Evolutionary conservation across 2,329 filamentous ascomycete genomes (phyloP).

Genomic region (Phyllosticta citriasiana): DNA sequence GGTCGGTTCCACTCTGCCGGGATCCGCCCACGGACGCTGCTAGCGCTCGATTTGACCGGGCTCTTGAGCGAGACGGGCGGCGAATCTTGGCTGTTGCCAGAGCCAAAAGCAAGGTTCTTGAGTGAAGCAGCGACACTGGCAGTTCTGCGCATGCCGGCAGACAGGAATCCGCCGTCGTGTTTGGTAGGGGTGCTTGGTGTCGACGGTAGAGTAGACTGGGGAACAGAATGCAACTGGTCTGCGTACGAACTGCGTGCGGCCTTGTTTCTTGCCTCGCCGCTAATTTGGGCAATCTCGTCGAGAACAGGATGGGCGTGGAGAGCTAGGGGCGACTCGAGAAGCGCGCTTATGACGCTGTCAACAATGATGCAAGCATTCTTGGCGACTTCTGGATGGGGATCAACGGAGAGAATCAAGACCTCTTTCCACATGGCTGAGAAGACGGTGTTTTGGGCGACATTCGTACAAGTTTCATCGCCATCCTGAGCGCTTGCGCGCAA

Average conservation of each 20-base stretch:
- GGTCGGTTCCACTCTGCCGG: slow-evolving; percentile 53
- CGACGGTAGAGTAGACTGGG: slow-evolving; percentile 34
- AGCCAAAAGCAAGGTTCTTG: slow-evolving; percentile 47
- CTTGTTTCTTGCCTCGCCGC: slow-evolving; percentile 24
- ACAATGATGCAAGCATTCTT: slow-evolving; percentile 75
- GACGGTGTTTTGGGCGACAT: slow-evolving; percentile 67
- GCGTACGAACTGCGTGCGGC: slow-evolving; percentile 41
- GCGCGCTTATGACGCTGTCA: slow-evolving; percentile 69
- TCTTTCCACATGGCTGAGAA: slow-evolving; percentile 95
- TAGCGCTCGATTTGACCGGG: slow-evolving; percentile 1
- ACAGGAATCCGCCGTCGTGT: slow-evolving; percentile 49
- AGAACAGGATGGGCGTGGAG: slow-evolving; percentile 60
- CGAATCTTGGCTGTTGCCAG: slow-evolving; percentile 18
- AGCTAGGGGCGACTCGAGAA: slow-evolving; percentile 69
- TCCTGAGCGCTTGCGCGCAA: slow-evolving; percentile 36
- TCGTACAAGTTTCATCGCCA: background rate
- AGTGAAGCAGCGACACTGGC: slow-evolving; percentile 56
- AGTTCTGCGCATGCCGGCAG: slow-evolving; percentile 49
- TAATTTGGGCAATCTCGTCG: slow-evolving; percentile 51
- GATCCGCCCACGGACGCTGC: slow-evolving; percentile 37
- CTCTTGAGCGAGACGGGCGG: slow-evolving; percentile 14
- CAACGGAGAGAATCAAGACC: slow-evolving; percentile 77
- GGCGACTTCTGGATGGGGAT: slow-evolving; percentile 89
- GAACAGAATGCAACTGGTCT: slow-evolving; percentile 24
- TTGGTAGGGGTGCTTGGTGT: slow-evolving; percentile 41